Base-by-base conservation (phyloP, 169 alveolate genomes). In the Cryptosporidium canis region DNA sequence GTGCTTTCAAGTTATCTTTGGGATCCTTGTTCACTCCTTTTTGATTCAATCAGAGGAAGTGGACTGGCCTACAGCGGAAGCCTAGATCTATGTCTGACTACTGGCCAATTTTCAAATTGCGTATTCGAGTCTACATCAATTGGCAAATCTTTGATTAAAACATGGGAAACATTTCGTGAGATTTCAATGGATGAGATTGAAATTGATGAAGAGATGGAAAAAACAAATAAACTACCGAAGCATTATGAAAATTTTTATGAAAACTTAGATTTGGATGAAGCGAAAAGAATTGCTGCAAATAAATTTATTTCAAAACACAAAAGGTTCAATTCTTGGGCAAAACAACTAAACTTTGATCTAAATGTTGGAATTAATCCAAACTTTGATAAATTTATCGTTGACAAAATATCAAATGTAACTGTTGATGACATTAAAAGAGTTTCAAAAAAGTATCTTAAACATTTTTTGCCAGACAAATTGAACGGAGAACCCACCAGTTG, bases 361-460 rank as follows among this genome's bases (percentile, higher is more conserved):
- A 77, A 77, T 11, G 27, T 58, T 24, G 87, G 87, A 11, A 56
- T 77, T 55, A 21, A 48, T 18, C 87, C 87, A 1, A 18, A 41
- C n/a, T 77, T 58, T 44, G 87, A 77, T 27, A 61, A 58, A n/a
- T 77, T 55, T 16, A 77, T 77, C 37, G 24, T 77, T 5, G 55
- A 18, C 16, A 18, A 55, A 61, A 58, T 77, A 58, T 77, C 61
- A 6, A 41, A 56, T n/a, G 87, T 77, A 7, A 61, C 51, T 39
- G 43, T 77, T 14, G 87, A 77, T n/a, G 87, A 77, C 33, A 77
- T 77, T 0, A 77, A 77, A 33, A 55, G 72, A 53, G 87, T 77
- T 58, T 35, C 87, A 31, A 56, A 58, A 16, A 77, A 61, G 14
- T 77, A 77, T 24, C 64, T 77, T 55, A 55, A 24, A 35, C 37